A percentile compares a stretch with the other conserved stretches of the same genome.
These are phyloP conservation scores for Blastomyces percursus DNA, from an alignment of 2,329 filamentous ascomycete species.

Conservation along the genomic window DNA sequence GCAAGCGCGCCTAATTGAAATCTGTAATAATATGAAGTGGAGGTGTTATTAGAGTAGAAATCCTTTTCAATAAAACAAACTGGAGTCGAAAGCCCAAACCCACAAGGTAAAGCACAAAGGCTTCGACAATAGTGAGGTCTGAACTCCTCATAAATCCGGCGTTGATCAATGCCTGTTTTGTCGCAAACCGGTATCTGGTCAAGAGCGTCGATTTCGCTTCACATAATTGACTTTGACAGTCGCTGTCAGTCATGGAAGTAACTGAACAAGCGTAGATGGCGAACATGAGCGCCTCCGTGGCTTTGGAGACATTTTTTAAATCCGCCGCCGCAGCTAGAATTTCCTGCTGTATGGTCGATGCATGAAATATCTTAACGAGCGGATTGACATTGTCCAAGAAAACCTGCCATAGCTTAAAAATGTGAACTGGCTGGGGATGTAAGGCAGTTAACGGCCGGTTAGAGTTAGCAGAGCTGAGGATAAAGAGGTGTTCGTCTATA, in stretches of 20 bases:
- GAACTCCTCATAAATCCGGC: constrained; percentile 32
- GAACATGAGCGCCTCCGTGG: constrained; percentile 37
- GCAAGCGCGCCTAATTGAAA: constrained; percentile 19
- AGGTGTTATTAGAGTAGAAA: constrained; percentile 4
- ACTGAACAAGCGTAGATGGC: constrained; percentile 57
- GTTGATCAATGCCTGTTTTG: constrained; percentile 39
- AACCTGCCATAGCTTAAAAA: constrained; percentile 63
- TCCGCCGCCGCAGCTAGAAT: constrained; percentile 49
- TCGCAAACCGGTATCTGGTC: constrained; percentile 34
- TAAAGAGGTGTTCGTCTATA: constrained; percentile 3
- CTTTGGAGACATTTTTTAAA: constrained; percentile 37
- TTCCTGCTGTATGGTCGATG: constrained; percentile 55
- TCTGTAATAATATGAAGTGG: constrained; percentile 27
- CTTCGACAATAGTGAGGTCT: constrained; percentile 40
- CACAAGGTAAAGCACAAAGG: constrained; percentile 46
- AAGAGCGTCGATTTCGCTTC: constrained; percentile 31
- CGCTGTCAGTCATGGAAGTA: constrained; percentile 44
- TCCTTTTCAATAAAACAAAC: neutral
- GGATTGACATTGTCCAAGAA: constrained; percentile 66
- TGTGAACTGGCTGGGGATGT: constrained; percentile 22
- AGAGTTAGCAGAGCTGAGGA: neutral
- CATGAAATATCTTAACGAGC: constrained; percentile 58
- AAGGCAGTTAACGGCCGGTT: constrained; percentile 10
- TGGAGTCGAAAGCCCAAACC: constrained; percentile 17
- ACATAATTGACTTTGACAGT: constrained; percentile 38